Evolutionary conservation across 768 basidiomycete species (phyloP).

Genomic region (Serendipita indica): DNA sequence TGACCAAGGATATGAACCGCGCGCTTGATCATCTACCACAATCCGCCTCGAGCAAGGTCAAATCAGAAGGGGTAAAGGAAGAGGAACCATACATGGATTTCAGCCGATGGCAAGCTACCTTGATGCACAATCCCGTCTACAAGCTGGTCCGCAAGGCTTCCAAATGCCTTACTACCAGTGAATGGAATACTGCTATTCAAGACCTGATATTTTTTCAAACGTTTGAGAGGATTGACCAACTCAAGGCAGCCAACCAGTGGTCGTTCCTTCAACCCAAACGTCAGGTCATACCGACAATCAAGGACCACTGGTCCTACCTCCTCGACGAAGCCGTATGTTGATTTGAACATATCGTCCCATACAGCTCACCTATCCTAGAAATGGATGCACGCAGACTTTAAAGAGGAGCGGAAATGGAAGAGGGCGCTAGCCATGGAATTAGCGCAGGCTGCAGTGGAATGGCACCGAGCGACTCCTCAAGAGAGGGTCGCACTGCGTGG

Average conservation of each 20-base stretch:
- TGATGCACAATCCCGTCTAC: constrained; percentile 64
- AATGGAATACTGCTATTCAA: constrained; percentile 68
- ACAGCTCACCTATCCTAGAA: constrained; percentile 35
- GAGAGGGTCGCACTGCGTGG: constrained; percentile 48
- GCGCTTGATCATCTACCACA: constrained; percentile 11
- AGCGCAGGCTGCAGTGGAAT: constrained; percentile 69
- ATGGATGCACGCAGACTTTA: constrained; percentile 94
- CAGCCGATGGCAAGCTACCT: constrained; percentile 50
- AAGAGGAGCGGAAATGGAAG: constrained; percentile 92
- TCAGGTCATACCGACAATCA: constrained; percentile 40
- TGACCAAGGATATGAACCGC: not conserved
- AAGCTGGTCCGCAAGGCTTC: constrained; percentile 51
- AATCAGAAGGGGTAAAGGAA: constrained; percentile 11
- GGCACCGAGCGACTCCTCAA: constrained; percentile 62
- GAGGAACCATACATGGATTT: constrained; percentile 36
- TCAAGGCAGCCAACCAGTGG: constrained; percentile 75
- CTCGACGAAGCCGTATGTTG: constrained; percentile 83
- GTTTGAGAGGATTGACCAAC: constrained; percentile 67
- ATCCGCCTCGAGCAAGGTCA: not conserved
- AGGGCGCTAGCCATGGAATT: constrained; percentile 68
- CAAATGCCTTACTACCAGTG: constrained; percentile 64
- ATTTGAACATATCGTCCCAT: not conserved
- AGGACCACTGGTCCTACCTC: constrained; percentile 90
- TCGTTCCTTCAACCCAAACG: constrained; percentile 92
- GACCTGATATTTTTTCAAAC: constrained; percentile 68